Evolutionary conservation across 305 asterid genomes (phyloP).

Genomic region (Withania somnifera): DNA sequence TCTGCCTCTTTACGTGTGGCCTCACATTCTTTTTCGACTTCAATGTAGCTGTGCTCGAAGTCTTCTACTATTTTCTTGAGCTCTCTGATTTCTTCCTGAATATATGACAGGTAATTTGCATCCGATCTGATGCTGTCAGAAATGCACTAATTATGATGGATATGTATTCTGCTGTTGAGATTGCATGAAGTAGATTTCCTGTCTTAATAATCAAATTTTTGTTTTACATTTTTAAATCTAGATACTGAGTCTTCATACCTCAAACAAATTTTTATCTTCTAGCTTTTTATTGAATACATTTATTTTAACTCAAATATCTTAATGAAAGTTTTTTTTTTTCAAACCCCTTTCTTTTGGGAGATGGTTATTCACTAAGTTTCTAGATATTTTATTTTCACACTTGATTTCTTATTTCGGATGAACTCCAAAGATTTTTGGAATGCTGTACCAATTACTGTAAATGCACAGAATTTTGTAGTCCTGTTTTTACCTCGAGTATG

Average conservation of each 20-base stretch:
- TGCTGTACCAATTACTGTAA: not conserved
- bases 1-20: constrained; percentile 60
- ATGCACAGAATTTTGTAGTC: constrained; percentile 10
- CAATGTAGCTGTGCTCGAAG: constrained; percentile 45
- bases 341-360: not conserved
- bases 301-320: not conserved
- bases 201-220: not conserved
- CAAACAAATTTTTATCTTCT: not conserved
- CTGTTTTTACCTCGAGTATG: constrained; percentile 55
- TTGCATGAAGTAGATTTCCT: not conserved
- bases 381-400: not conserved
- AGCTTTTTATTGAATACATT: not conserved
- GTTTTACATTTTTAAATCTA: not conserved
- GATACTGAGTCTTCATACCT: not conserved
- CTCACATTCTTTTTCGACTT: constrained; percentile 59
- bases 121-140: not conserved
- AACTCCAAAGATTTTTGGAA: not conserved
- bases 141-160: not conserved
- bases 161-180: not conserved
- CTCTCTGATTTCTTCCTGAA: constrained; percentile 61
- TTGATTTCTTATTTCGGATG: not conserved
- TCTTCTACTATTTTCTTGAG: constrained; percentile 55
- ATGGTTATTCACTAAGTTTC: not conserved
- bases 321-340: not conserved
- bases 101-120: constrained; percentile 5